These are phyloP conservation scores for Phytomonas francai DNA, from an alignment of 208 protist species.

Conservation along the genomic window DNA sequence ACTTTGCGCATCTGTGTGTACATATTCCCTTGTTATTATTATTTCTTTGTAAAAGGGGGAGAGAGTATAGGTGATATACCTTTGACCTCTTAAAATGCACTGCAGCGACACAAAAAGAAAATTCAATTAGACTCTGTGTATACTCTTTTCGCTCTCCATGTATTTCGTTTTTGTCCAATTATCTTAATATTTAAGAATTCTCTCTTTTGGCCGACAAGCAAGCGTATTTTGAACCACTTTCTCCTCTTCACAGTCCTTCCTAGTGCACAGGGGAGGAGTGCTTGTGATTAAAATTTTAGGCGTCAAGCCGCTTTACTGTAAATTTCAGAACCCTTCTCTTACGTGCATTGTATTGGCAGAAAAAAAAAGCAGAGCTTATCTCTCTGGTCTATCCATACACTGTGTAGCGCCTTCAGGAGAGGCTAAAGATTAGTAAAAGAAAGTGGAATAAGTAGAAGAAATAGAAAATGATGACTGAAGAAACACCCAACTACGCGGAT, in stretches of 20 bases:
- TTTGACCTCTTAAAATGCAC: neutral
- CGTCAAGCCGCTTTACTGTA: neutral
- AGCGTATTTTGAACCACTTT: neutral
- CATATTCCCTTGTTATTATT: conserved; percentile 1
- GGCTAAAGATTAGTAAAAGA: neutral
- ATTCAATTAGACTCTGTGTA: neutral
- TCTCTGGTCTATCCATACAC: neutral
- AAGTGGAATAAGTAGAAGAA: neutral
- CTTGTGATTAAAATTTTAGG: neutral
- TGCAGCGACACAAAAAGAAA: neutral
- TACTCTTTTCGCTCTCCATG: neutral
- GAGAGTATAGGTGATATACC: neutral
- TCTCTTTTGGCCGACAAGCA: neutral
- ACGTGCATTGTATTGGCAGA: neutral
- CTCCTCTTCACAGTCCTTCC: neutral
- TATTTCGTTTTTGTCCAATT: neutral
- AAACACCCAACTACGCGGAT: neutral
- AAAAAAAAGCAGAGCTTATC: neutral
- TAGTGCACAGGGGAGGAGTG: neutral
- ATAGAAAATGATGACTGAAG: neutral
- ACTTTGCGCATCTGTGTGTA: neutral
- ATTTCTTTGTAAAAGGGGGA: conserved; percentile 4
- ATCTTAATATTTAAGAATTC: neutral
- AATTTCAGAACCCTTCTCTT: neutral
- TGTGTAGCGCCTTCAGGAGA: neutral